phyloP scores from a whole-genome alignment of 164 flowering plant genomes.

The Vitis labrusca region DNA sequence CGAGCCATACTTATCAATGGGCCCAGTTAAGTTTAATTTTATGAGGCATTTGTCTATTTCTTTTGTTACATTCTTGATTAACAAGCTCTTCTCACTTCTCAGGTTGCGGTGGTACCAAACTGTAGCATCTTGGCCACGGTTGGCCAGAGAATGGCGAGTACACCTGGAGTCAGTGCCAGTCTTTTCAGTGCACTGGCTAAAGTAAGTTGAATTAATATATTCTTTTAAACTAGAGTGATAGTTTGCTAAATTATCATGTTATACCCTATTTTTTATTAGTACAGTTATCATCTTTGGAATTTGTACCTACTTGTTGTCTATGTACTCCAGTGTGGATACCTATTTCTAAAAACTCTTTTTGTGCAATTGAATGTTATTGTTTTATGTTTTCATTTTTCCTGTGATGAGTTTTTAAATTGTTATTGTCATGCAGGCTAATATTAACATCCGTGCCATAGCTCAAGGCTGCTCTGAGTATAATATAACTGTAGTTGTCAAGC shows the following conservation, averaged over 20 bases:
- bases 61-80: neutral
- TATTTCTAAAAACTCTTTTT: too few relatives aligned
- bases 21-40: too few relatives aligned
- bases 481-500: conserved; percentile 84
- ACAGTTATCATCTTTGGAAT: neutral
- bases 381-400: neutral
- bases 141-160: conserved; percentile 98
- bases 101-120: conserved; percentile 81
- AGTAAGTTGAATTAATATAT: conserved; percentile 34
- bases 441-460: conserved; percentile 91
- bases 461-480: conserved; percentile 99
- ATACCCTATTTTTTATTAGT: neutral
- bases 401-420: neutral
- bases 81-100: conserved; percentile 15
- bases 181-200: conserved; percentile 95
- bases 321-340: too few relatives aligned
- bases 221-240: neutral
- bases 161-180: conserved; percentile 97
- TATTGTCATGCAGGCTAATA: conserved; percentile 69
- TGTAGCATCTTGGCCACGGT: conserved; percentile 97
- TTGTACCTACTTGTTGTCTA: neutral
- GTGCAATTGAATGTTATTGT: neutral
- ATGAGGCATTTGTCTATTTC: neutral
- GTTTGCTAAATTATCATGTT: neutral
- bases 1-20: too few relatives aligned